Evolutionary conservation across 192 early-diverging fungal species (phyloP), one percentile per base, ranked within the genome.

Genomic region (Allomyces javanicus): DNA sequence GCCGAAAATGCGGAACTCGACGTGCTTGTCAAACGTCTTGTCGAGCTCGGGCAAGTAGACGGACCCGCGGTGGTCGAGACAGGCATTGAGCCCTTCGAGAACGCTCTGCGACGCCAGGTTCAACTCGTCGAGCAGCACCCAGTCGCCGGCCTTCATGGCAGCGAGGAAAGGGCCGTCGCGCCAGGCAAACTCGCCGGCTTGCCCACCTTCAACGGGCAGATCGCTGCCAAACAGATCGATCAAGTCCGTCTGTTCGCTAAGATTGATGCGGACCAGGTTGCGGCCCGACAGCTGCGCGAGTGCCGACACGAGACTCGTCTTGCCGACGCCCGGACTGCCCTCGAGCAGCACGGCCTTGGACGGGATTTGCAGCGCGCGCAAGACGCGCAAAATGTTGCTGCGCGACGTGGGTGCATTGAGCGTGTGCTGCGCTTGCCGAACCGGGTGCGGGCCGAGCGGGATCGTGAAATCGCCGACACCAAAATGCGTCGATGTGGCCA

Each of bases 21-120:
- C 76, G 50, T 86, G 76, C 62, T 91, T 86, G 17, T 78, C 72
- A 68, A 99, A 97, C 62, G 86, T 81, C 50, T 85, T 78, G 66
- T 96, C 93, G 40, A 99, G 83, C 75, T 99, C 96, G 12, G 94
- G 89, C 25, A 99, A 90, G 72, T 94, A 99, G 5, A 95, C 93
- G 10, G 90, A 76, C 24, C 88, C 92, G 68, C 96, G 89, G 72
- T 99, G 94, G 79, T 99, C 96, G 24, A 99, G 79, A 73, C 94
- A 97, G 25, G 96, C 90, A 74, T 99, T 99, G 67, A 99, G 83
- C 70, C 96, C 96, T 81, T 99, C 96, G 24, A 99, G 79, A 3
- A 99, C 96, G 71, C 91, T 89, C 75, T 99, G 96, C 25, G 90
- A 91, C n/a, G 96, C 96, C 70, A 99, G 78, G 72, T 99, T 99